A percentile compares a stretch with the other conserved stretches of the same genome.
Conservation (phyloP, 306 rosid genomes). For the Begonia loranthoides region DNA sequence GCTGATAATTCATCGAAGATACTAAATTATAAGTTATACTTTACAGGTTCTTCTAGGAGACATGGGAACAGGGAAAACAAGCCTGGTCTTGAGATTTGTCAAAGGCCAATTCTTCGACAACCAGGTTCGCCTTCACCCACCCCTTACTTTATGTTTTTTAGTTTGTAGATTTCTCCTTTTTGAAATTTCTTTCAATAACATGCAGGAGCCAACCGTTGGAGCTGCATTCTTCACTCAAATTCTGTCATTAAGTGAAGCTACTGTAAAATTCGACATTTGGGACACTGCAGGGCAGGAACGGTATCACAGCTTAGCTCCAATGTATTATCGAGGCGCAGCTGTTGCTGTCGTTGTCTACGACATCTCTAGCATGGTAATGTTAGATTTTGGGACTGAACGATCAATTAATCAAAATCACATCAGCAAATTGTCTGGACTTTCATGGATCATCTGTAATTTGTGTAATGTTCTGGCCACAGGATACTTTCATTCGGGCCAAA, state of each 20-base stretch:
- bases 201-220: slow-evolving; percentile 84
- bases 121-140: slow-evolving; percentile 32
- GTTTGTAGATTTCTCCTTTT: no score
- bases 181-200: no score
- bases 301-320: slow-evolving; percentile 85
- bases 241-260: slow-evolving; percentile 64
- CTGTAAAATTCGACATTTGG: slow-evolving; percentile 89
- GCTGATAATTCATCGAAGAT: no score
- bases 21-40: neutral
- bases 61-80: slow-evolving; percentile 49
- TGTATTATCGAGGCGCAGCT: slow-evolving; percentile 94
- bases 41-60: slow-evolving; percentile 41
- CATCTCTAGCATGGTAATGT: slow-evolving; percentile 1
- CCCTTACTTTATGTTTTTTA: no score
- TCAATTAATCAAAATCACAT: no score
- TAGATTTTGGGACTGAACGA: no score
- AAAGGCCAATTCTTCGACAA: slow-evolving; percentile 59
- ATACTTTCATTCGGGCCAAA: slow-evolving; percentile 69
- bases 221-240: slow-evolving; percentile 89
- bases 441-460: neutral
- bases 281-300: slow-evolving; percentile 96
- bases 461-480: slow-evolving; percentile 25
- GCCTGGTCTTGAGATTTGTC: slow-evolving; percentile 69
- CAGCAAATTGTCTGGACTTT: neutral
- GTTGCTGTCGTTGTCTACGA: slow-evolving; percentile 73